phyloP scores from a whole-genome alignment of 768 basidiomycete genomes.

The Cyathus striatus region DNA sequence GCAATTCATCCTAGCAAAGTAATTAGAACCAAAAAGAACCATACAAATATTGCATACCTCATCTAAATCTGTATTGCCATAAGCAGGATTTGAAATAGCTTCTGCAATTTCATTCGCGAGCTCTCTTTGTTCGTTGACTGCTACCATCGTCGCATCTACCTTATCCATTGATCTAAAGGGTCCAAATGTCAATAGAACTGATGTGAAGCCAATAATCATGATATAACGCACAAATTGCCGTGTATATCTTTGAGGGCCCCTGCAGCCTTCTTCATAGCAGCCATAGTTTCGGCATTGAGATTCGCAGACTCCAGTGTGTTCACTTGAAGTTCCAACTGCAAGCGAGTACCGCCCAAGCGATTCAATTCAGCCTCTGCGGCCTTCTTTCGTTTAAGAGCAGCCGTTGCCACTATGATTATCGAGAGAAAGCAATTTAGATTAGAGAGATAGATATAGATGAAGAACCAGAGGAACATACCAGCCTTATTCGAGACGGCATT shows the following conservation, averaged over 20 bases:
- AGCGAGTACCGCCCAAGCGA: constrained; percentile 72
- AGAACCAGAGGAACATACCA: constrained; percentile 49
- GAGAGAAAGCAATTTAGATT: constrained; percentile 3
- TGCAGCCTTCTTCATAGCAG: constrained; percentile 93
- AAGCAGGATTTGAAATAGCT: constrained; percentile 71
- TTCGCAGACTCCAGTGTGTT: constrained; percentile 97
- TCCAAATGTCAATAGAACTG: constrained; percentile 36
- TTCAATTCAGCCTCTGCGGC: constrained; percentile 83
- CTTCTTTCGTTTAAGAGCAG: constrained; percentile 93
- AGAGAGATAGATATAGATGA: not conserved
- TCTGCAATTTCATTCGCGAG: constrained; percentile 91
- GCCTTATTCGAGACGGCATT: constrained; percentile 93
- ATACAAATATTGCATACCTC: constrained; percentile 47
- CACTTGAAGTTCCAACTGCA: constrained; percentile 95
- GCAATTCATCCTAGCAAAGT: constrained; percentile 65
- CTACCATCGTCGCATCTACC: constrained; percentile 86
- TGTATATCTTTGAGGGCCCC: constrained; percentile 89
- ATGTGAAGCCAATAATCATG: not conserved
- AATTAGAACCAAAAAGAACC: constrained; percentile 4
- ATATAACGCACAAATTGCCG: constrained; percentile 69
- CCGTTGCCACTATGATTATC: constrained; percentile 63
- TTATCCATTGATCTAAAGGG: constrained; percentile 78
- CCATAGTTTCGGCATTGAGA: constrained; percentile 96
- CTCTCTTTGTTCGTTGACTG: constrained; percentile 86
- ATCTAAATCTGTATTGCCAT: constrained; percentile 54